Percentiles rank a stretch among this genome's conserved stretches.
Conservation (phyloP, 2,329 filamentous ascomycete species). For the Fusarium longipes region DNA sequence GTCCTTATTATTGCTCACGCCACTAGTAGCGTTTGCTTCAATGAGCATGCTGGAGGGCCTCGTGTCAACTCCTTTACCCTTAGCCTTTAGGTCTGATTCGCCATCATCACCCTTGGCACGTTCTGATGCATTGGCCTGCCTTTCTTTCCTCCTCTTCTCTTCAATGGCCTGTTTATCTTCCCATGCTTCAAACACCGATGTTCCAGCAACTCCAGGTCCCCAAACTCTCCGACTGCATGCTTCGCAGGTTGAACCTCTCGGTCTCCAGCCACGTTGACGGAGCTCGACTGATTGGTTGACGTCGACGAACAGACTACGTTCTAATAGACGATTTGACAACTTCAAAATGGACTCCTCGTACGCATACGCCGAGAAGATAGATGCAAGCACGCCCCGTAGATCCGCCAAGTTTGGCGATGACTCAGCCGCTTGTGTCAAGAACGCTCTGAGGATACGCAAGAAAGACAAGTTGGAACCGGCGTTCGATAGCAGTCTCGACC, state of each 20-base stretch:
- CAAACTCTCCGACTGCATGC: slow-evolving; percentile 84
- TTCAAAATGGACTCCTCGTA: slow-evolving; percentile 92
- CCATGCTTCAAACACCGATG: slow-evolving; percentile 84
- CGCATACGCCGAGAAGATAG: slow-evolving; percentile 94
- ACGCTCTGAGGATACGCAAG: slow-evolving; percentile 87
- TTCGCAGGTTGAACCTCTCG: slow-evolving; percentile 87
- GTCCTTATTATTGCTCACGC: slow-evolving; percentile 47
- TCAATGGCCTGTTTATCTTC: slow-evolving; percentile 68
- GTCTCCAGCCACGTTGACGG: slow-evolving; percentile 88
- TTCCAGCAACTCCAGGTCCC: slow-evolving; percentile 82
- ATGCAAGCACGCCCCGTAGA: slow-evolving; percentile 83
- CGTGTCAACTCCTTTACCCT: slow-evolving; percentile 58
- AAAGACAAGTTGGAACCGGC: slow-evolving; percentile 77
- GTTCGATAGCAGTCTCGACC: slow-evolving; percentile 52
- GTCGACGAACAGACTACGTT: slow-evolving; percentile 87
- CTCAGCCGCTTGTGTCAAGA: slow-evolving; percentile 83
- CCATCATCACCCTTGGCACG: slow-evolving; percentile 54
- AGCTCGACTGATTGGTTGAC: slow-evolving; percentile 80
- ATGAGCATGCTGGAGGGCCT: slow-evolving; percentile 57
- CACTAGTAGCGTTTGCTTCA: slow-evolving; percentile 44
- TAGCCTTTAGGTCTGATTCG: slow-evolving; percentile 52
- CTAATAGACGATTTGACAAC: slow-evolving; percentile 86
- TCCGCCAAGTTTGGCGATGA: slow-evolving; percentile 89
- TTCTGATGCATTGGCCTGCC: slow-evolving; percentile 52
- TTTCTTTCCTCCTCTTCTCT: slow-evolving; percentile 58